These are phyloP conservation scores for Anthoceros angustus DNA, from an alignment of 225 moss, liverwort and hornwort genomes.

Conservation along the genomic window DNA sequence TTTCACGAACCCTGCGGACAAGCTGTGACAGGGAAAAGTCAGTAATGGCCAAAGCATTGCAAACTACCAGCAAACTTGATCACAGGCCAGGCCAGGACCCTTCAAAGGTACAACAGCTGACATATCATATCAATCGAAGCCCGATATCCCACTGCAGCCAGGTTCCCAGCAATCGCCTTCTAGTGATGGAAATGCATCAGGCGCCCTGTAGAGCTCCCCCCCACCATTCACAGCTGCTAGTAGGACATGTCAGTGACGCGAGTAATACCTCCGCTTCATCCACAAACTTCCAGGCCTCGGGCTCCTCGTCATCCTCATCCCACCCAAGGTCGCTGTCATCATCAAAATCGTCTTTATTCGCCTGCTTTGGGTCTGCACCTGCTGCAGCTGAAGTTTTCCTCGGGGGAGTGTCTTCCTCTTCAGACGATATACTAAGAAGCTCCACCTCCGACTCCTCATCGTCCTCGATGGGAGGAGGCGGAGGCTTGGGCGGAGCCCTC, in stretches of 20 bases:
- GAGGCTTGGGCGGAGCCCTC: conserved; percentile 33
- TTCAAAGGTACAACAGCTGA: too few species aligned
- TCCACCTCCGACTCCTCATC: conserved; percentile 96
- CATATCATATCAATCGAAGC: too few species aligned
- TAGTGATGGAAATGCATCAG: too few species aligned
- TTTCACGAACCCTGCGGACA: conserved; percentile 81
- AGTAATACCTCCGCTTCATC: conserved; percentile 53
- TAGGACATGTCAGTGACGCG: background rate
- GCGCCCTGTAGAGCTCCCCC: background rate
- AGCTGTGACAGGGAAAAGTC: conserved; percentile 14
- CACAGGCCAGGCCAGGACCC: background rate
- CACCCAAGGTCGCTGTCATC: conserved; percentile 68
- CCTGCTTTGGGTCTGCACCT: conserved; percentile 18
- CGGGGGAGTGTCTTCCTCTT: conserved; percentile 58
- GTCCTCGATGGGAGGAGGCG: conserved; percentile 38
- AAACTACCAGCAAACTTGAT: conserved; percentile 3
- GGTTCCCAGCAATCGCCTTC: too few species aligned
- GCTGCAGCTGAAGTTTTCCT: conserved; percentile 22
- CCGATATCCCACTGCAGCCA: too few species aligned
- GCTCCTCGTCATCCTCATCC: conserved; percentile 74
- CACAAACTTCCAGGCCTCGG: conserved; percentile 57
- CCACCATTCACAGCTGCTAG: background rate
- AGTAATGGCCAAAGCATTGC: too few species aligned
- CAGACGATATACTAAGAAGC: conserved; percentile 91
- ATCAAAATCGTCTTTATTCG: conserved; percentile 9